phyloP scores from a whole-genome alignment of 192 early-diverging fungal species.

The Backusella tarrabulga region DNA sequence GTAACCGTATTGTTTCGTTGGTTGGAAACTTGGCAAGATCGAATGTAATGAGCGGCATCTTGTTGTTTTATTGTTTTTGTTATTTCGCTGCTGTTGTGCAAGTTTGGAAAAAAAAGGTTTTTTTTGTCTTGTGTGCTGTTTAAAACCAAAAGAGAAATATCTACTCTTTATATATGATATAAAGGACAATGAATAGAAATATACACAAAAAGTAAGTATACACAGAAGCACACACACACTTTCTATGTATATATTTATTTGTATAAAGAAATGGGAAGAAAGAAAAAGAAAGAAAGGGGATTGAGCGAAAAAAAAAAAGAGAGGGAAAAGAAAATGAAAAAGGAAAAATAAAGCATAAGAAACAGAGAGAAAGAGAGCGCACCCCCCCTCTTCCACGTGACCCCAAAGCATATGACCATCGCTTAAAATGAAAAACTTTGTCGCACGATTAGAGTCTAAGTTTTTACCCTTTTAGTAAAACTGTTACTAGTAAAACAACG shows the following conservation, averaged over 20 bases:
- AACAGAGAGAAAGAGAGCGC: neutral
- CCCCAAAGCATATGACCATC: neutral
- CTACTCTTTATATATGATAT: neutral
- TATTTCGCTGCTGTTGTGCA: neutral
- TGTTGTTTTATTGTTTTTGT: neutral
- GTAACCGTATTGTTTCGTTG: constrained; percentile 57
- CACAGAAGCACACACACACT: neutral
- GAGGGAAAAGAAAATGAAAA: neutral
- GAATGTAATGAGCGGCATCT: constrained; percentile 37
- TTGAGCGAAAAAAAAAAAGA: neutral
- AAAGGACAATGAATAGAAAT: neutral
- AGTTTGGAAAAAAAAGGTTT: neutral
- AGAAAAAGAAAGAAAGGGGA: neutral
- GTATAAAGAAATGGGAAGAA: neutral
- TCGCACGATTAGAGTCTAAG: neutral
- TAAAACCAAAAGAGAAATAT: neutral
- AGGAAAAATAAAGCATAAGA: neutral
- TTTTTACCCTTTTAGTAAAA: neutral
- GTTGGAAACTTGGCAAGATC: constrained; percentile 60
- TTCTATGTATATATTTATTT: neutral
- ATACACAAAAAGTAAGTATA: neutral
- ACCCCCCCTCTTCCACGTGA: neutral
- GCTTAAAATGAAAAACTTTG: neutral
- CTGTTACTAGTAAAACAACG: neutral
- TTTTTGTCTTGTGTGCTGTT: neutral